Evolutionary conservation across 2,329 filamentous ascomycete species (phyloP), one percentile per base, ranked within the genome.

Genomic region (Botrytis paeoniae): DNA sequence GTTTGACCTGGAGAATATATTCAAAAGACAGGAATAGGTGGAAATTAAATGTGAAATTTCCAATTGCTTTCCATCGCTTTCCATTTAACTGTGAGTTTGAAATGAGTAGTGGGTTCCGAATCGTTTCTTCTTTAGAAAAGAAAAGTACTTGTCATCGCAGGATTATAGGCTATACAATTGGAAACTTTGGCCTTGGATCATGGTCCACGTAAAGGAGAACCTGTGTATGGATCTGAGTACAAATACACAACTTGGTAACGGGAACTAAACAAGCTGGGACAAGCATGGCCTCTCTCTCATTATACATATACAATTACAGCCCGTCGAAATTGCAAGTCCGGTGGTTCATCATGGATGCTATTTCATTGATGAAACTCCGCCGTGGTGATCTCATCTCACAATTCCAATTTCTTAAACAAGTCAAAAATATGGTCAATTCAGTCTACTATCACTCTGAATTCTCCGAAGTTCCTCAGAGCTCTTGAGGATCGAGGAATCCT

Each of bases 211-310:
- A 51, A 12, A 1, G n/a, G 48, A 51, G 48, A 51, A 51, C n/a
- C 4, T 12, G 25, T 6, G 10, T 25, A 14, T 25, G 10, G 14
- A 51, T n/a, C 25, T n/a, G 4, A 51, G 10, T 1, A 1, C 10
- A 0, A 4, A 51, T 14, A n/a, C 48, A 51, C 0, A 51, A 14
- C 10, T 25, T 5, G 6, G 48, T 51, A 51, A 6, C 10, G 10
- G 12, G 25, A 51, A n/a, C 4, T n/a, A n/a, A n/a, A 12, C 4
- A 51, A n/a, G 2, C 10, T 14, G 25, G 4, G 25, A n/a, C 4
- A 51, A 5, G 4, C 4, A 12, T 22, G 5, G 2, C 4, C 45
- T 0, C 0, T 51, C 1, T n/a, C 4, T 6, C 12, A 51, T 14
- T 4, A n/a, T 14, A n/a, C 16, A 43, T 18, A 43, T 14, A 14